A percentile compares a stretch with the other conserved stretches of the same genome.
Conservation (phyloP, 2,329 filamentous ascomycete genomes). For the Xylariaceae sp. region DNA sequence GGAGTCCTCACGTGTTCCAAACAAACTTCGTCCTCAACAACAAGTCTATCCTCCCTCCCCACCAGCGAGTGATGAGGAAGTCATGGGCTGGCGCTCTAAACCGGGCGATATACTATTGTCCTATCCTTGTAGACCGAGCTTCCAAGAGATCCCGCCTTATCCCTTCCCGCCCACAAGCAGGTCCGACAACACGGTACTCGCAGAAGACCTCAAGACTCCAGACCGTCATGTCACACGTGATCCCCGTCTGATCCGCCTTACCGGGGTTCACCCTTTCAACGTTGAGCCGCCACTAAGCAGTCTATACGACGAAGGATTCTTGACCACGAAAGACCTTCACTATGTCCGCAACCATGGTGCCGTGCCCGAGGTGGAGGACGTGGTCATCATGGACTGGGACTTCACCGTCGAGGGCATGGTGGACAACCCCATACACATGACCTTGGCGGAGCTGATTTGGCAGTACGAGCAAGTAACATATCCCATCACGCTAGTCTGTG, state of each 20-base stretch:
- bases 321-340: slow-evolving; percentile 83
- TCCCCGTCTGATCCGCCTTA: slow-evolving; percentile 75
- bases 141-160: slow-evolving; percentile 38
- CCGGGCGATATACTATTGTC: slow-evolving; percentile 22
- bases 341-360: slow-evolving; percentile 89
- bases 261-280: slow-evolving; percentile 88
- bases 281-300: slow-evolving; percentile 77
- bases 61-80: slow-evolving; percentile 38
- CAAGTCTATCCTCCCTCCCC: slow-evolving; percentile 38
- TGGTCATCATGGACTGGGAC: slow-evolving; percentile 72
- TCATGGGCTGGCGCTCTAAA: slow-evolving; percentile 35
- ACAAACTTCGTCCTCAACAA: neutral
- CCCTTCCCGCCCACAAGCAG: slow-evolving; percentile 65
- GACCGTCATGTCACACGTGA: slow-evolving; percentile 79
- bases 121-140: slow-evolving; percentile 19
- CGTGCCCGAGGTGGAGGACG: slow-evolving; percentile 71
- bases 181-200: slow-evolving; percentile 56
- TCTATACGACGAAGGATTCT: slow-evolving; percentile 74
- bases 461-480: slow-evolving; percentile 79
- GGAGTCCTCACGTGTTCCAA: slow-evolving; percentile 12
- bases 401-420: slow-evolving; percentile 82
- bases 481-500: slow-evolving; percentile 85
- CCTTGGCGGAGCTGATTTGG: slow-evolving; percentile 64
- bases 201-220: slow-evolving; percentile 77
- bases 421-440: slow-evolving; percentile 68